Base-by-base conservation (phyloP, 148 eudicot genomes). In the Arbutus unedo region DNA sequence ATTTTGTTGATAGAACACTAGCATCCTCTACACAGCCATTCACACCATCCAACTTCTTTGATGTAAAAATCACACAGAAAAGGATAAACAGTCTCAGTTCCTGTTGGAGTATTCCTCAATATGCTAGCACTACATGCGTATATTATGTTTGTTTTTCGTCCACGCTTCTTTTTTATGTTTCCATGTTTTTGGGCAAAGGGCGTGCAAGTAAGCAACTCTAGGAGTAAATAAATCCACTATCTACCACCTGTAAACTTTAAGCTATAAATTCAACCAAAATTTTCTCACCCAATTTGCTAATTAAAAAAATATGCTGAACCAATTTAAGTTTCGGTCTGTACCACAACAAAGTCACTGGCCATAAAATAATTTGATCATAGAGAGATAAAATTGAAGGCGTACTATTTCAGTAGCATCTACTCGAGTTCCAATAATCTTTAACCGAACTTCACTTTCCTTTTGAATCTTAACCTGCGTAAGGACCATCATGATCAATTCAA, bases 351-450 rank as follows among this genome's bases (percentile, higher is more conserved):
- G 59, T 45, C 25, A 8, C 54, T 0, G 19, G 49, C 23, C 48
- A 14, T 25, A 48, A 9, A 47, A 49, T 14, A 67, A 6, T 51
- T 41, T 54, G 44, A 16, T 8, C 38, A 64, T 3, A 45, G 70
- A 48, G 78, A 74, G 49, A 68, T 11, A 75, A 55, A 72, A 6
- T 10, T 31, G 47, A 51, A 54, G 45, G 15, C 92, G 67, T 92
- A 95, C 98, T 84, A 96, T 96, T 89, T 96, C 99, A 13, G 99
- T 96, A 56, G 99, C 99, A 90, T 96, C 99, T 14, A 96, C 97
- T 82, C 99, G 91, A 80, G 99, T 94, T 76, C 99, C 99, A 74
- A 96, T 93, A 62, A 96, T 94, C 90, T 96, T 96, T 76, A 96
- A 79, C 83, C 99, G 89, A 74, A 96, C 97, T 88, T 96, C 99